Evolutionary conservation across 2,329 filamentous ascomycete species (phyloP).

Genomic region (Plenodomus biglobosus): DNA sequence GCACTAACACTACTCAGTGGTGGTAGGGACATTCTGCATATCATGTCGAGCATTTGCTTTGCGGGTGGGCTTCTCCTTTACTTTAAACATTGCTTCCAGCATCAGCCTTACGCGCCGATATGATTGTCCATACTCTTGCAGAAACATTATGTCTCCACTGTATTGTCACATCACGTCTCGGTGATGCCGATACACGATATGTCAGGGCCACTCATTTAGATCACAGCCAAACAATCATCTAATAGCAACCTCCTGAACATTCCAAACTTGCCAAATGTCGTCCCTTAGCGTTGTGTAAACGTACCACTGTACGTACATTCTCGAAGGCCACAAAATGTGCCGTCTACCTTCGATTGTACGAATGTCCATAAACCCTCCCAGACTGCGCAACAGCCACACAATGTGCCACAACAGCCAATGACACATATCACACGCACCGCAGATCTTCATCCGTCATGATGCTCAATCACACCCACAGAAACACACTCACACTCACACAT

Average conservation of each 20-base stretch:
- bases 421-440: not conserved
- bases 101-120: not conserved
- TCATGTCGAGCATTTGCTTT: not conserved
- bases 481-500: not conserved
- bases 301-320: not conserved
- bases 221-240: not conserved
- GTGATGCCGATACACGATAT: not conserved
- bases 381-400: not conserved
- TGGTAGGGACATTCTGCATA: not conserved
- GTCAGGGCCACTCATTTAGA: not conserved
- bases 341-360: not conserved
- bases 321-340: not conserved
- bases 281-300: not conserved
- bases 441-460: not conserved
- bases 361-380: not conserved
- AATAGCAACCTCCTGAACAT: not conserved
- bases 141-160: not conserved
- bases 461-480: too few relatives aligned
- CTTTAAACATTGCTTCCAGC: not conserved
- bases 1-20: not conserved
- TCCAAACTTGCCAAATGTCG: not conserved
- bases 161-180: not conserved
- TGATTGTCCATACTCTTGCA: not conserved
- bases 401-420: not conserved
- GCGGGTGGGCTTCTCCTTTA: not conserved